Evolutionary conservation across 805 yeast genomes (phyloP), one percentile per base, ranked within the genome.

Genomic region (Tetrapisispora arboricola): DNA sequence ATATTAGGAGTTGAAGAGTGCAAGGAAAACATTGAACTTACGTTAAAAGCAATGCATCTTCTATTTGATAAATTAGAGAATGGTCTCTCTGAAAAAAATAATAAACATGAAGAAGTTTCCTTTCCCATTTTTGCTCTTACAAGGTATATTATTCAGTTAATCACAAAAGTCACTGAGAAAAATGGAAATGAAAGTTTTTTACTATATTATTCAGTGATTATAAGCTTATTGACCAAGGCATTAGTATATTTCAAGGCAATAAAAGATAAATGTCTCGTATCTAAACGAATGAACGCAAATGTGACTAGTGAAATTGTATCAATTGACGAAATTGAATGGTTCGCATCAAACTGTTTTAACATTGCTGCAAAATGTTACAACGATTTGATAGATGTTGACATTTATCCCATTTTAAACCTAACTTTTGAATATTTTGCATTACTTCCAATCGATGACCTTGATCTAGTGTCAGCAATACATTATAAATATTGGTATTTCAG

Each of bases 261-360:
- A n/a, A 36, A n/a, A 39, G 30, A 18, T 36, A 45, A 49, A 43
- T 51, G 9, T n/a, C 39, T 16, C 2, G 13, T 9, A 25, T 9
- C 7, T 6, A 33, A 26, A 11, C 32, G 34, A 42, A 4, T 22
- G 15, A 29, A 22, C 11, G 19, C 32, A 10, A 39, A 22, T 34
- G 34, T 15, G 34, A 32, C 17, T 10, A 6, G 24, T 11, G 50
- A 49, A 19, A 38, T 39, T 6, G 46, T 61, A n/a, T 49, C 63
- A 0, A 43, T 48, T 6, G 56, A 57, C 33, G 72, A 68, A 33
- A 45, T 64, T 17, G 68, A 62, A 45, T 68, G 72, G 72, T 64
- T 67, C 47, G 54, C 64, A 0, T 55, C 69, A 2, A 55, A 55
- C 6, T 49, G 65, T 1, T 66, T 60, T 39, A 66, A 65, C 36